phyloP scores from a whole-genome alignment of 129 eudicot species.

The Arctium lappa region DNA sequence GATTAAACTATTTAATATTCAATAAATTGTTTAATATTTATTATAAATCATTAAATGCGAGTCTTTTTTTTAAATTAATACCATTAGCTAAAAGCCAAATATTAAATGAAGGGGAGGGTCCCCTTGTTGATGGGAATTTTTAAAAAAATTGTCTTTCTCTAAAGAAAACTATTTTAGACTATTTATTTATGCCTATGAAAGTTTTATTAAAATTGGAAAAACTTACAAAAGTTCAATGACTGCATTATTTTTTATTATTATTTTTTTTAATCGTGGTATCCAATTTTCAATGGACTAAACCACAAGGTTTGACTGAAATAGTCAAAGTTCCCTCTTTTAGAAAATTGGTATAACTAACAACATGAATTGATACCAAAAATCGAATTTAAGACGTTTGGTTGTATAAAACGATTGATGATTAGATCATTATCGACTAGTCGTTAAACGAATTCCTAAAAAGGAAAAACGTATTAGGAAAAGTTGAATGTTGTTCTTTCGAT shows the following conservation, averaged over 20 bases:
- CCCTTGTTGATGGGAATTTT: neutral
- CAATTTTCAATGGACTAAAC: neutral
- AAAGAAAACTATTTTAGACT: neutral
- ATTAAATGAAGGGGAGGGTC: neutral
- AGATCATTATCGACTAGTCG: too few relatives aligned
- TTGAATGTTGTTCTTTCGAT: too few relatives aligned
- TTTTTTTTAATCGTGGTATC: too few relatives aligned
- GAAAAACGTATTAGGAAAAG: too few relatives aligned
- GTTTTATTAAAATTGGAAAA: too few relatives aligned
- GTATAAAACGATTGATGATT: too few relatives aligned
- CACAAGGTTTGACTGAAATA: neutral
- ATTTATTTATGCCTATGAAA: too few relatives aligned
- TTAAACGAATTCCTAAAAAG: too few relatives aligned
- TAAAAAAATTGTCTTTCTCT: neutral
- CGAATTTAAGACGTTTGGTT: too few relatives aligned
- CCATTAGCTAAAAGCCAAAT: neutral
- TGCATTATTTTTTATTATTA: neutral
- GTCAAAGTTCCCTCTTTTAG: neutral
- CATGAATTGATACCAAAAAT: neutral
- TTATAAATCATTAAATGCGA: neutral
- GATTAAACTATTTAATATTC: neutral
- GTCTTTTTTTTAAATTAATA: neutral
- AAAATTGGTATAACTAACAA: neutral
- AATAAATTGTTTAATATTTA: neutral
- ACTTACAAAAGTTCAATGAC: neutral